Evolutionary conservation across 352 stramenopile genomes (phyloP).

Genomic region (Thalassiosira mediterranea): DNA sequence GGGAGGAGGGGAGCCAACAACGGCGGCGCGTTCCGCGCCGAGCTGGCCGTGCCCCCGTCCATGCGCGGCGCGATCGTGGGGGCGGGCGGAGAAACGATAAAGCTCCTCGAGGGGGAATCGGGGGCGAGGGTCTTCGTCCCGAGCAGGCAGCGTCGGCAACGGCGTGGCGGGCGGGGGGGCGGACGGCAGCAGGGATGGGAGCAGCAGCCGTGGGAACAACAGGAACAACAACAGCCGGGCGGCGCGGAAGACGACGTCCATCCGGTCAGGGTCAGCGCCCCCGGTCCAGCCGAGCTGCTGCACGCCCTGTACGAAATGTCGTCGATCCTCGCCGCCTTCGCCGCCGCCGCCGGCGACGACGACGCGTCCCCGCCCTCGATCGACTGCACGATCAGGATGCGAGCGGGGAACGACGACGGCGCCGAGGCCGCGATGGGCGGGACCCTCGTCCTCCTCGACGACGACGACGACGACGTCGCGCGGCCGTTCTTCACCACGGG

Average conservation of each 20-base stretch:
- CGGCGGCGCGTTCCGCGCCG: neutral
- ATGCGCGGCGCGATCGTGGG: constrained; percentile 26
- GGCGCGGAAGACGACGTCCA: constrained; percentile 8
- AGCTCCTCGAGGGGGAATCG: constrained; percentile 23
- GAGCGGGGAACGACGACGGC: neutral
- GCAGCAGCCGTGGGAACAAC: constrained; percentile 4
- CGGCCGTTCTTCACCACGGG: neutral
- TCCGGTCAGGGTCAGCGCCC: constrained; percentile 33
- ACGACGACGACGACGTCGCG: neutral
- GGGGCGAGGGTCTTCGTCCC: constrained; percentile 38
- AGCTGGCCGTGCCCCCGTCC: constrained; percentile 25
- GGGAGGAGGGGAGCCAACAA: constrained; percentile 7
- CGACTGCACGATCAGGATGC: constrained; percentile 16
- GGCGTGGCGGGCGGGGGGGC: neutral
- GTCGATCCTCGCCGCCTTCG: constrained; percentile 12
- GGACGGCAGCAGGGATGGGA: constrained; percentile 1
- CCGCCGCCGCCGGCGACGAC: constrained; percentile 6
- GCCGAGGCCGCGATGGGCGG: constrained; percentile 6
- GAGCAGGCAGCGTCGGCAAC: constrained; percentile 3
- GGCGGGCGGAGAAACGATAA: constrained; percentile 19
- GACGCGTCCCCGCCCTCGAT: constrained; percentile 16
- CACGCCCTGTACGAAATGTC: constrained; percentile 40
- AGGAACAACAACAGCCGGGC: neutral
- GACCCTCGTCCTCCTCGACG: neutral
- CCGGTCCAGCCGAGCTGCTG: constrained; percentile 17